Conservation (phyloP, 2,329 filamentous ascomycete species). For the Phialophora verrucosa region DNA sequence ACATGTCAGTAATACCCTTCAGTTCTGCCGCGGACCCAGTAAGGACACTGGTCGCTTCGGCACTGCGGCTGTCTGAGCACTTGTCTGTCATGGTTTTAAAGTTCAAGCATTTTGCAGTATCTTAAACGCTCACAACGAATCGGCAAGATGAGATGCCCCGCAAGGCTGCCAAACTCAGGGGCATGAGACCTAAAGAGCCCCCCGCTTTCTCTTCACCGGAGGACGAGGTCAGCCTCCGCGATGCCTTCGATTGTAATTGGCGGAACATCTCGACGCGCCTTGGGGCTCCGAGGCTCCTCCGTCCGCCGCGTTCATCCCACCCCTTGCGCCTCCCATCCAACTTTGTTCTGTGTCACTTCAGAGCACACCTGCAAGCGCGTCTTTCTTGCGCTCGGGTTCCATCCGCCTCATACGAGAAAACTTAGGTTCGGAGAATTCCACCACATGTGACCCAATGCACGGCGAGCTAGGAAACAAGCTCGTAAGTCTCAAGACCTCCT, state of each 20-base stretch:
- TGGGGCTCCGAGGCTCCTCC: not conserved
- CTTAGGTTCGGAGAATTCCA: not conserved
- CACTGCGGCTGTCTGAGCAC: too few relatives aligned
- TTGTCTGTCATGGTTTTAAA: too few relatives aligned
- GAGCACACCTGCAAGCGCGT: not conserved
- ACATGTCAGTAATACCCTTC: too few relatives aligned
- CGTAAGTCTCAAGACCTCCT: constrained; percentile 54
- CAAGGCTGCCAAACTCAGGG: not conserved
- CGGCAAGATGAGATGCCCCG: too few relatives aligned
- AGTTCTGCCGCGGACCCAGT: too few relatives aligned
- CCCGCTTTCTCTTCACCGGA: too few relatives aligned
- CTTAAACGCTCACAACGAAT: too few relatives aligned
- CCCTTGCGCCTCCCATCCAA: not conserved
- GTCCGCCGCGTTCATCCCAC: not conserved
- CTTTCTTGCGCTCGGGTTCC: too few relatives aligned
- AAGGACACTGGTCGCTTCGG: too few relatives aligned
- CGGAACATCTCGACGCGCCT: constrained; percentile 2
- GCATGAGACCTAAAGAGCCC: not conserved
- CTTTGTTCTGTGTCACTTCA: not conserved
- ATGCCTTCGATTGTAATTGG: not conserved
- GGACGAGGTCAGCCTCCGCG: too few relatives aligned
- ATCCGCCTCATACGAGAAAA: too few relatives aligned
- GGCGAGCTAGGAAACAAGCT: constrained; percentile 86
- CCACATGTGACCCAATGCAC: constrained; percentile 69
- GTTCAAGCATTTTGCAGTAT: too few relatives aligned